Percentiles rank a stretch among this genome's conserved stretches.
phyloP scores from a whole-genome alignment of 306 rosid genomes.

The Coriaria nepalensis region DNA sequence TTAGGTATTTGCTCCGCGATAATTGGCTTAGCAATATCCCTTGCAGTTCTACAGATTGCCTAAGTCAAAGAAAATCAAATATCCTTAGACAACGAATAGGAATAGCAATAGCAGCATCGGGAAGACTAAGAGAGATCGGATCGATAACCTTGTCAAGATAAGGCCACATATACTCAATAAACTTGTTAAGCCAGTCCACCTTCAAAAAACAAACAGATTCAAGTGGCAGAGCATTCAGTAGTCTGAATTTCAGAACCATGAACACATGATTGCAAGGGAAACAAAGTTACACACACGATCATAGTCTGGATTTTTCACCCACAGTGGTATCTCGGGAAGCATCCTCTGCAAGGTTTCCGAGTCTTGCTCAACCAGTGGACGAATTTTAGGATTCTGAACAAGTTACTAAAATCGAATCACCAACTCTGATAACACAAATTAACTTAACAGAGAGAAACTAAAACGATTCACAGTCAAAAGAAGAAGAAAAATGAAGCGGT shows the following conservation, averaged over 20 bases:
- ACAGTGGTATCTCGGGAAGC: slow-evolving; percentile 82
- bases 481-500: too few relatives aligned
- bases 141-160: slow-evolving; percentile 65
- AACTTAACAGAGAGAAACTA: background rate
- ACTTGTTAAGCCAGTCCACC: slow-evolving; percentile 85
- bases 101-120: background rate
- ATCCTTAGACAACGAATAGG: background rate
- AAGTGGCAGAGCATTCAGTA: background rate
- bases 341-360: slow-evolving; percentile 47
- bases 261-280: background rate
- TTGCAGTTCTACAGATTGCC: slow-evolving; percentile 80
- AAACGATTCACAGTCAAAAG: background rate
- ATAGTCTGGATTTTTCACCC: slow-evolving; percentile 88
- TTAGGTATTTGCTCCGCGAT: slow-evolving; percentile 13
- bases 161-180: slow-evolving; percentile 85
- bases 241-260: background rate
- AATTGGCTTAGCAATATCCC: slow-evolving; percentile 20
- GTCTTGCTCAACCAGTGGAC: slow-evolving; percentile 62
- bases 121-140: background rate
- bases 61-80: slow-evolving; percentile 10
- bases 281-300: slow-evolving; percentile 48
- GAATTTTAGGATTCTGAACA: slow-evolving; percentile 48
- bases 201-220: slow-evolving; percentile 13
- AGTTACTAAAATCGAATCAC: background rate
- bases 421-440: background rate